Evolutionary conservation across 441 rosid genomes (phyloP).

Genomic region (Rhodomyrtus psidioides): DNA sequence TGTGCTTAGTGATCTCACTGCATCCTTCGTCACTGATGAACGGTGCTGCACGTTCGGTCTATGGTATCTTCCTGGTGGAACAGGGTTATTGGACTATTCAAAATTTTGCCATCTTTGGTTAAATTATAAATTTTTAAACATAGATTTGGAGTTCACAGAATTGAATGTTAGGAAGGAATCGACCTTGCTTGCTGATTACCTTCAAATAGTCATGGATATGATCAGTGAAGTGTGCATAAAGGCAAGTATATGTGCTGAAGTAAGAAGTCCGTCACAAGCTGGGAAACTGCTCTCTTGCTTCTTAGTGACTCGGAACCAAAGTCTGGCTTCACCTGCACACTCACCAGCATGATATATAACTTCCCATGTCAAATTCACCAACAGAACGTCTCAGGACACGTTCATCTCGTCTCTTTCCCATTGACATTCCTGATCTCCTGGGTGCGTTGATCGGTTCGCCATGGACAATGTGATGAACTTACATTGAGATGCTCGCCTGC

Average conservation of each 20-base stretch:
- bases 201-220: neutral
- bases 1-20: neutral
- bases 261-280: constrained; percentile 20
- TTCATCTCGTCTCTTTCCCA: neutral
- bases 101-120: neutral
- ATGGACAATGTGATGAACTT: neutral
- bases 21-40: no score
- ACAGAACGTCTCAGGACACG: neutral
- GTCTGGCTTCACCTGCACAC: neutral
- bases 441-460: neutral
- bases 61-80: neutral
- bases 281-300: constrained; percentile 11
- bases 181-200: neutral
- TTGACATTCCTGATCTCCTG: neutral
- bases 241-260: constrained; percentile 29
- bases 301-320: neutral
- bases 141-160: neutral
- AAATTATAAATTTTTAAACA: neutral
- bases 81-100: neutral
- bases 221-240: constrained; percentile 10
- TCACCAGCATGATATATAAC: neutral
- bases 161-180: neutral
- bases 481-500: neutral
- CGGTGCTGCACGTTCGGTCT: neutral
- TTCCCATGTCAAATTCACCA: neutral